A percentile compares a stretch with the other conserved stretches of the same genome.
phyloP scores from a whole-genome alignment of 2,329 filamentous ascomycete species.

The Penicillium verrucosum region DNA sequence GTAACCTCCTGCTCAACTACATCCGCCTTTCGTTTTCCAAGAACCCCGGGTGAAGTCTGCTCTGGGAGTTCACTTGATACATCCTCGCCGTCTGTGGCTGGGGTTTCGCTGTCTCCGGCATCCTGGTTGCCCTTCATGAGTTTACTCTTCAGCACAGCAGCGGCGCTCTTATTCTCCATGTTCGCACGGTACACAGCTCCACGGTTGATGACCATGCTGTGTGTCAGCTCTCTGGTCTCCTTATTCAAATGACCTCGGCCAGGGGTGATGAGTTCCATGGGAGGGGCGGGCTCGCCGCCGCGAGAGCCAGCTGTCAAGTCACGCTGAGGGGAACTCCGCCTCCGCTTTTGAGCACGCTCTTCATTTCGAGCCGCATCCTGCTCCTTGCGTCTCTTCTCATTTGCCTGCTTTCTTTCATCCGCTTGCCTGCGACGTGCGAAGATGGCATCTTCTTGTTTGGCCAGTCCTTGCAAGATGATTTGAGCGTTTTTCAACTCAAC shows the following conservation, averaged over 20 bases:
- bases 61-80: slow-evolving; percentile 26
- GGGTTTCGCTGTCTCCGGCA: slow-evolving; percentile 20
- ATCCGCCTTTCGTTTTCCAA: slow-evolving; percentile 64
- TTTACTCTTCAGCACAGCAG: slow-evolving; percentile 78
- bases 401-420: slow-evolving; percentile 78
- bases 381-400: slow-evolving; percentile 72
- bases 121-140: slow-evolving; percentile 53
- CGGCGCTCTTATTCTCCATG: slow-evolving; percentile 88
- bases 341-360: slow-evolving; percentile 41
- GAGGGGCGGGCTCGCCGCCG: slow-evolving; percentile 36
- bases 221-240: slow-evolving; percentile 64
- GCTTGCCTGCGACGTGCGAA: slow-evolving; percentile 83
- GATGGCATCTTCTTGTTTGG: slow-evolving; percentile 89
- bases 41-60: slow-evolving; percentile 34
- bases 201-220: slow-evolving; percentile 83
- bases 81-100: slow-evolving; percentile 27
- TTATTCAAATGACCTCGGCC: slow-evolving; percentile 53
- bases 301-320: slow-evolving; percentile 26
- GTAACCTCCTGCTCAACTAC: slow-evolving; percentile 60
- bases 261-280: slow-evolving; percentile 58
- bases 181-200: slow-evolving; percentile 65
- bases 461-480: slow-evolving; percentile 80
- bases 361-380: slow-evolving; percentile 58
- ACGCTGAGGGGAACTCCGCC: slow-evolving; percentile 46
- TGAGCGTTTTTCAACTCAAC: slow-evolving; percentile 86